phyloP scores from a whole-genome alignment of 2,329 filamentous ascomycete genomes.

The Fusarium falciforme region DNA sequence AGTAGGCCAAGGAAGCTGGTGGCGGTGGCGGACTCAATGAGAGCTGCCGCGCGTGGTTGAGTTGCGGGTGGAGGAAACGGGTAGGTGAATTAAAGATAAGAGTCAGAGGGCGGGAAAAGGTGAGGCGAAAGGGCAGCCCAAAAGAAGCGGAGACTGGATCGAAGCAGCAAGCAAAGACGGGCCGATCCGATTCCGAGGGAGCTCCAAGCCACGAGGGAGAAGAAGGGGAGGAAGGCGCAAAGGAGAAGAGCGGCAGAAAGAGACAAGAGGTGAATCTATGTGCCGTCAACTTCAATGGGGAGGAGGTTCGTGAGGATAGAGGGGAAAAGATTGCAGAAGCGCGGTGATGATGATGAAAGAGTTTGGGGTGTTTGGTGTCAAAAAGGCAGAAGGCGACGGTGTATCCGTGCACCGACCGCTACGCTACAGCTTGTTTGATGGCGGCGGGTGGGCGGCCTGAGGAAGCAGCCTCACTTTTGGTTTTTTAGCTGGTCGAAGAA shows the following conservation, averaged over 20 bases:
- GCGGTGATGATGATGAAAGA: conserved; percentile 30
- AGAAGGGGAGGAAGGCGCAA: conserved; percentile 2
- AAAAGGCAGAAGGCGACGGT: conserved; percentile 2
- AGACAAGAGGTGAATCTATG: conserved; percentile 21
- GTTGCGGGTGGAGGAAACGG: conserved; percentile 1
- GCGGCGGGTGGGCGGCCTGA: conserved; percentile 11
- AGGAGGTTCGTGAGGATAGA: conserved; percentile 3
- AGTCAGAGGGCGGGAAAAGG: conserved; percentile 5
- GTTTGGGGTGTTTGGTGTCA: conserved; percentile 8
- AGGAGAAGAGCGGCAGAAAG: neutral
- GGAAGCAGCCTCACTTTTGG: conserved; percentile 14
- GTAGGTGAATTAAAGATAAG: conserved; percentile 18
- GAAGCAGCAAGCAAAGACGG: conserved; percentile 37
- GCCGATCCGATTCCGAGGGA: conserved; percentile 39
- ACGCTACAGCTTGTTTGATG: conserved; percentile 4
- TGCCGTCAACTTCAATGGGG: conserved; percentile 17
- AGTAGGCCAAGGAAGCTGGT: conserved; percentile 23
- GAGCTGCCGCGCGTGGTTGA: conserved; percentile 32
- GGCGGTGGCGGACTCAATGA: conserved; percentile 37
- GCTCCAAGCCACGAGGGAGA: conserved; percentile 30
- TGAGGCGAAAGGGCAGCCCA: conserved; percentile 19
- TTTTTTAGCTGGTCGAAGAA: neutral
- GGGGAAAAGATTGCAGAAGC: conserved; percentile 5
- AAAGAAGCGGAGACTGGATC: conserved; percentile 40
- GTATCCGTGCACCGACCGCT: conserved; percentile 21